Evolutionary conservation across 805 yeast genomes (phyloP).

Genomic region (Ogataea trehalophila): DNA sequence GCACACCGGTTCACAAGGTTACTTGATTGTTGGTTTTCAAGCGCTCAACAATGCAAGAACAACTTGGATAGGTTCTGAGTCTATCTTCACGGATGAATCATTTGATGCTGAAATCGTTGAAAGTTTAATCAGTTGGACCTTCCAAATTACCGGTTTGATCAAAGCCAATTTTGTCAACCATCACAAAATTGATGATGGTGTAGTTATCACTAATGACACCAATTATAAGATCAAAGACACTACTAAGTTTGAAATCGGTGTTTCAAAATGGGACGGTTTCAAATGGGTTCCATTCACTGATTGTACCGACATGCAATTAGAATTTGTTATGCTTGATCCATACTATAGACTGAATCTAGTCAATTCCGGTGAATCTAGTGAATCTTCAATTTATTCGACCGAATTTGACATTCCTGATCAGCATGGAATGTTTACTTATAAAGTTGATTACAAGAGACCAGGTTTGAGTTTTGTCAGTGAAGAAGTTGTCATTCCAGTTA

Average conservation of each 20-base stretch:
- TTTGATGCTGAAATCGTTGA: conserved; percentile 35
- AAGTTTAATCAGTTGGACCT: conserved; percentile 63
- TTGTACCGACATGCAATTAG: conserved; percentile 67
- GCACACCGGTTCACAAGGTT: conserved; percentile 80
- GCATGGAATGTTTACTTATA: conserved; percentile 92
- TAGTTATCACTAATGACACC: conserved; percentile 33
- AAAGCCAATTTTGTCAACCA: conserved; percentile 52
- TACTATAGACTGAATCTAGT: conserved; percentile 74
- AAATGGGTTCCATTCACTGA: conserved; percentile 63
- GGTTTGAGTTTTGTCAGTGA: conserved; percentile 70
- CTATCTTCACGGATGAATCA: conserved; percentile 41
- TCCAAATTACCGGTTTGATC: conserved; percentile 63
- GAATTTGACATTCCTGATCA: conserved; percentile 84
- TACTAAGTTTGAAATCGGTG: conserved; percentile 49
- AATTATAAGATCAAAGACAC: conserved; percentile 73
- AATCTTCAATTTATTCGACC: conserved; percentile 47
- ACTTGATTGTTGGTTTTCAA: conserved; percentile 72
- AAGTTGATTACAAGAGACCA: conserved; percentile 68
- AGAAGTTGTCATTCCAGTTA: conserved; percentile 68
- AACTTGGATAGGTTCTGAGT: conserved; percentile 72
- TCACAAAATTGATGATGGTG: conserved; percentile 39
- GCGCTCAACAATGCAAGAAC: conserved; percentile 73
- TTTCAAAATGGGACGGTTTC: conserved; percentile 42
- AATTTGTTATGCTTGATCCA: conserved; percentile 89
- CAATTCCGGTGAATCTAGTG: conserved; percentile 33